A percentile compares a stretch with the other conserved stretches of the same genome.
phyloP scores from a whole-genome alignment of 108 stramenopile genomes.

The Pseudonitzschia multiseries region DNA sequence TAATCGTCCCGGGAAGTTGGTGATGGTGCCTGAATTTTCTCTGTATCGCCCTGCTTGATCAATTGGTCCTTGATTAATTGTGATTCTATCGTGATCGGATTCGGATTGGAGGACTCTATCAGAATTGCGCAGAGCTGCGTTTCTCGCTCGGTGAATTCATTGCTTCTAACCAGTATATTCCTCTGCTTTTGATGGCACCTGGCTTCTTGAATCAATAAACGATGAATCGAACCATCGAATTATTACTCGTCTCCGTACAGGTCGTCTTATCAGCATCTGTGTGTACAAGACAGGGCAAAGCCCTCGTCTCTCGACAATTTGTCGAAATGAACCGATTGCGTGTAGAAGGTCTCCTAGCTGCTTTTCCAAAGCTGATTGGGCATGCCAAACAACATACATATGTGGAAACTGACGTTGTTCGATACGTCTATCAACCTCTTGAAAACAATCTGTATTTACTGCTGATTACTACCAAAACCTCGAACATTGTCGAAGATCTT shows the following conservation, averaged over 20 bases:
- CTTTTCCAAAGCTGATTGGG: constrained; percentile 98
- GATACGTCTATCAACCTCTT: constrained; percentile 98
- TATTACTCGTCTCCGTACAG: constrained; percentile 20
- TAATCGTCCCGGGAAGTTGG: neutral
- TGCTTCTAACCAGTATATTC: neutral
- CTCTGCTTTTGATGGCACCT: neutral
- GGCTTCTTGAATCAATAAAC: no score
- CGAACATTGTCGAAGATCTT: constrained; percentile 97
- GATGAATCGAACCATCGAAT: no score
- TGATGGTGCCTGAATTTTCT: neutral
- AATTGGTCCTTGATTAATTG: no score
- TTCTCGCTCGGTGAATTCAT: neutral
- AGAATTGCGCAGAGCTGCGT: neutral
- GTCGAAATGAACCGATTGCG: constrained; percentile 99
- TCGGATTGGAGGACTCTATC: no score
- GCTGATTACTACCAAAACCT: constrained; percentile 96
- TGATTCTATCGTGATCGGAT: no score
- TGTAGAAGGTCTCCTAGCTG: constrained; percentile 97
- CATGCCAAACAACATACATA: constrained; percentile 94
- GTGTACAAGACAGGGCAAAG: constrained; percentile 78
- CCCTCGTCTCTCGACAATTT: constrained; percentile 97
- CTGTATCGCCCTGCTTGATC: no score
- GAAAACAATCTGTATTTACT: constrained; percentile 93
- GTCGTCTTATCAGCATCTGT: constrained; percentile 88
- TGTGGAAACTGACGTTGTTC: constrained; percentile 97